phyloP scores from a whole-genome alignment of 2,329 filamentous ascomycete genomes.

The Pseudodiploospora longispora region DNA sequence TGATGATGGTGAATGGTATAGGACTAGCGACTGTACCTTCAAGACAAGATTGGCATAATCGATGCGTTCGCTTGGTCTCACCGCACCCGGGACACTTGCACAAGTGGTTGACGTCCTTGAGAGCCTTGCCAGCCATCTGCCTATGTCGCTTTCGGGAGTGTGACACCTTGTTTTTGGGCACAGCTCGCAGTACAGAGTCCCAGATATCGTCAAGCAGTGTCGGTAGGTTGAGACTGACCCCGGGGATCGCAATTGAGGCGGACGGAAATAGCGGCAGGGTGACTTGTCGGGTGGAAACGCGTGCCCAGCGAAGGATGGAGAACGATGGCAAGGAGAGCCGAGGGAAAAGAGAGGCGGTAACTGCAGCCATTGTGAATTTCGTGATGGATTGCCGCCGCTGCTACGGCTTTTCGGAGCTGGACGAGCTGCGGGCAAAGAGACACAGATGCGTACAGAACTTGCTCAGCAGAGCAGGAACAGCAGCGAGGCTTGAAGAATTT shows the following conservation, averaged over 20 bases:
- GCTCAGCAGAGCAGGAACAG: too few relatives aligned
- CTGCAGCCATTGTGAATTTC: slow-evolving; percentile 35
- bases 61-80: slow-evolving; percentile 76
- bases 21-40: slow-evolving; percentile 49
- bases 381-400: too few relatives aligned
- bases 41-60: slow-evolving; percentile 81
- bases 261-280: slow-evolving; percentile 42
- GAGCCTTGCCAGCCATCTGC: slow-evolving; percentile 89
- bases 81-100: slow-evolving; percentile 90
- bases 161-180: slow-evolving; percentile 98
- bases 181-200: slow-evolving; percentile 85
- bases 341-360: slow-evolving; percentile 44
- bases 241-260: slow-evolving; percentile 50
- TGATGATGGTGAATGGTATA: neutral
- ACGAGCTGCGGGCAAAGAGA: too few relatives aligned
- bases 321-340: slow-evolving; percentile 38
- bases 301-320: slow-evolving; percentile 34
- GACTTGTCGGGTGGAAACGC: slow-evolving; percentile 37
- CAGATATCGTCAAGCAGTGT: slow-evolving; percentile 73
- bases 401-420: too few relatives aligned
- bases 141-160: slow-evolving; percentile 91
- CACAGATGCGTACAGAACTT: too few relatives aligned
- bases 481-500: too few relatives aligned
- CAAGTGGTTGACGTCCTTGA: slow-evolving; percentile 81
- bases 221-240: slow-evolving; percentile 46